Conservation (phyloP, 2,329 filamentous ascomycete species). For the Fusarium citri region DNA sequence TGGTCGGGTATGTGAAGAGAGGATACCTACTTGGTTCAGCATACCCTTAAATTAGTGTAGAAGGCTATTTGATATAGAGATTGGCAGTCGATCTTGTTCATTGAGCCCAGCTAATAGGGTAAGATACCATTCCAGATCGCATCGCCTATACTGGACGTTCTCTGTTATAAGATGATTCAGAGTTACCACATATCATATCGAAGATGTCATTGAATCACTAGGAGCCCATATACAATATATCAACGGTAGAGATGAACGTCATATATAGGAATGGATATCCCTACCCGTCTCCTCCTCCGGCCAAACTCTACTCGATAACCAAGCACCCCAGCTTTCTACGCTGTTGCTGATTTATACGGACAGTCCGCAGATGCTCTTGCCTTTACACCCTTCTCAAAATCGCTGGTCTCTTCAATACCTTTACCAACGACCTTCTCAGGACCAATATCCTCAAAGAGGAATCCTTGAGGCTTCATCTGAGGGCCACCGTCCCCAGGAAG, state of each 20-base stretch:
- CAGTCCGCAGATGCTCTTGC: constrained; percentile 54
- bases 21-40: not conserved
- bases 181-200: not conserved
- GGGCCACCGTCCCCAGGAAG: constrained; percentile 57
- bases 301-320: not conserved
- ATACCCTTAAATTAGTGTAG: not conserved
- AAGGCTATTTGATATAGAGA: not conserved
- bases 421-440: constrained; percentile 66
- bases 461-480: constrained; percentile 61
- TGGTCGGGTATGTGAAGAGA: not conserved
- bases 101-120: not conserved
- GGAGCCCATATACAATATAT: not conserved
- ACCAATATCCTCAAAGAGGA: constrained; percentile 70
- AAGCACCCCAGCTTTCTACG: not conserved
- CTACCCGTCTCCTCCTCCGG: not conserved
- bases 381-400: constrained; percentile 48
- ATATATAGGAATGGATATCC: not conserved
- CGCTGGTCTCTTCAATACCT: constrained; percentile 59
- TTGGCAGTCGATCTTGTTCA: not conserved
- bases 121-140: not conserved
- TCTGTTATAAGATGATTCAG: not conserved
- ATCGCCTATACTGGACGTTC: not conserved
- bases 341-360: constrained; percentile 51
- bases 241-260: not conserved
- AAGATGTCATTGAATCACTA: not conserved